Percentiles rank a stretch among this genome's conserved stretches.
These are phyloP conservation scores for Termitomyces titanicus DNA, from an alignment of 768 basidiomycete species.

Conservation along the genomic window DNA sequence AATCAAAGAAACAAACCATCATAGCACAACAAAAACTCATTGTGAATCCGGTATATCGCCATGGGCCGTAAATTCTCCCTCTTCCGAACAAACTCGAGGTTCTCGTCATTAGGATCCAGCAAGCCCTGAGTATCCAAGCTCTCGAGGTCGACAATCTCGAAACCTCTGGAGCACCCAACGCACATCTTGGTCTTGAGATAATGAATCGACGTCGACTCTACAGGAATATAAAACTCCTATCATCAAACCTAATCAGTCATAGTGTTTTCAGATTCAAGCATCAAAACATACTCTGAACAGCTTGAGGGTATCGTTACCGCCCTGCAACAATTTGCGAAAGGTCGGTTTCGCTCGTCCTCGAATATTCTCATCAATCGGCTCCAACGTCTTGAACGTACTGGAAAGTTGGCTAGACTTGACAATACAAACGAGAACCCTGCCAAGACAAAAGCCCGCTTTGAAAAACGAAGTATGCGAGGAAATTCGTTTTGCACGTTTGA, in stretches of 20 bases:
- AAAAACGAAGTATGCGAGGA: conserved; percentile 97
- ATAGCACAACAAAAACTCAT: conserved; percentile 96
- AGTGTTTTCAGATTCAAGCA: neutral
- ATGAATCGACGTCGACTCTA: conserved; percentile 94
- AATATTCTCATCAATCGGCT: conserved; percentile 88
- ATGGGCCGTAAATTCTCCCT: conserved; percentile 87
- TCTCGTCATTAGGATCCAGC: conserved; percentile 87
- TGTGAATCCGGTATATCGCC: conserved; percentile 95
- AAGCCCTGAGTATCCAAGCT: conserved; percentile 95
- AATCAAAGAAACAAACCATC: conserved; percentile 61
- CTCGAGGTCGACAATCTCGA: conserved; percentile 98
- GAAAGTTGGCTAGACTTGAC: conserved; percentile 95
- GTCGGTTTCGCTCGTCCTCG: conserved; percentile 81
- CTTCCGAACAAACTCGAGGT: conserved; percentile 91
- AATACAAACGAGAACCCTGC: conserved; percentile 89
- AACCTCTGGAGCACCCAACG: conserved; percentile 94
- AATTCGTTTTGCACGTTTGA: conserved; percentile 93
- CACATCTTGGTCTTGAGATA: conserved; percentile 97
- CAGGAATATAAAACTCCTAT: conserved; percentile 98
- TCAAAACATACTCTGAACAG: conserved; percentile 69
- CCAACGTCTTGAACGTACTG: conserved; percentile 95
- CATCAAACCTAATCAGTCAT: neutral
- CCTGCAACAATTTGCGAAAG: conserved; percentile 93
- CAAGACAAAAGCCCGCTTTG: conserved; percentile 92
- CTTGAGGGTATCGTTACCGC: conserved; percentile 90